phyloP scores from a whole-genome alignment of 2,329 filamentous ascomycete species.

The Monosporascus sp. region DNA sequence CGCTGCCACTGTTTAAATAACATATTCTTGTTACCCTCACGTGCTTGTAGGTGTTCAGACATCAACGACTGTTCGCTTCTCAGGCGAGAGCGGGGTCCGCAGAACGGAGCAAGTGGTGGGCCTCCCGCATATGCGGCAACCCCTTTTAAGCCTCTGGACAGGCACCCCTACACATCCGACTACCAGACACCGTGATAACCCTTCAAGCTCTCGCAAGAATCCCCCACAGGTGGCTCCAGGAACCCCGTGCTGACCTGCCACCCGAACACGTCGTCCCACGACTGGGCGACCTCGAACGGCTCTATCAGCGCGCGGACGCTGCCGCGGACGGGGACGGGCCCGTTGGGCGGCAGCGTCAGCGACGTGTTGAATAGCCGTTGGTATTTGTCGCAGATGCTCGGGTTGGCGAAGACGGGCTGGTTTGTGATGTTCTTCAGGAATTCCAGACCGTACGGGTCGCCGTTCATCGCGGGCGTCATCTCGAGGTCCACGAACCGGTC shows the following conservation, averaged over 20 bases:
- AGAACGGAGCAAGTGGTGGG: too few species aligned
- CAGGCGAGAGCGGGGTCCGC: too few species aligned
- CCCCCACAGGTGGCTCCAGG: conserved; percentile 13
- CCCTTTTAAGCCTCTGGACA: not conserved
- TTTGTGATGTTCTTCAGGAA: conserved; percentile 49
- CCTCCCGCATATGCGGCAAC: too few species aligned
- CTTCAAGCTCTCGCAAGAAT: conserved; percentile 1
- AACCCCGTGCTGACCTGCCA: conserved; percentile 20
- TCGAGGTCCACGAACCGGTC: conserved; percentile 25
- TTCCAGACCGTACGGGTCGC: conserved; percentile 30
- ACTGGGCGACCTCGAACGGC: conserved; percentile 13
- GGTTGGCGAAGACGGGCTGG: conserved; percentile 42
- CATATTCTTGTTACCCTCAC: too few species aligned
- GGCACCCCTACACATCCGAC: not conserved
- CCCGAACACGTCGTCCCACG: conserved; percentile 15
- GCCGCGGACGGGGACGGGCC: conserved; percentile 22
- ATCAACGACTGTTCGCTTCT: too few species aligned
- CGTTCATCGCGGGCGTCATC: conserved; percentile 8
- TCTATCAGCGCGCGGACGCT: conserved; percentile 18
- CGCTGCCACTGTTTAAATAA: too few species aligned
- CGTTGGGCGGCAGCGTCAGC: conserved; percentile 27
- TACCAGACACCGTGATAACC: not conserved
- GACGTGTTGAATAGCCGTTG: conserved; percentile 40
- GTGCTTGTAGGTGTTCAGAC: too few species aligned
- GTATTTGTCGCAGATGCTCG: conserved; percentile 37